Percentiles rank a stretch among this genome's conserved stretches.
phyloP scores from a whole-genome alignment of 2,329 filamentous ascomycete species.

The Lachnellula occidentalis region DNA sequence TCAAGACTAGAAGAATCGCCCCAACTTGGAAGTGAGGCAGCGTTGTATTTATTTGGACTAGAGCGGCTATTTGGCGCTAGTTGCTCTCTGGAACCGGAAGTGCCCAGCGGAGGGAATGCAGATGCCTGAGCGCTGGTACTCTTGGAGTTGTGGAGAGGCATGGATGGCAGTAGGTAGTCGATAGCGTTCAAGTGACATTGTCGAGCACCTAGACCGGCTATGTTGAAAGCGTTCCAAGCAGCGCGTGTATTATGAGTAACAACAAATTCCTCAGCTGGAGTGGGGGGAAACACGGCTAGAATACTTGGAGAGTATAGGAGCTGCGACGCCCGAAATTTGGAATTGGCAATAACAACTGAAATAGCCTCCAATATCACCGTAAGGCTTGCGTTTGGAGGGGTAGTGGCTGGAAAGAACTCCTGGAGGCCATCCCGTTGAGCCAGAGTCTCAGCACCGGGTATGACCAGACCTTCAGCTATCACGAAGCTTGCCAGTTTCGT shows the following conservation, averaged over 20 bases:
- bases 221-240: slow-evolving; percentile 48
- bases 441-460: slow-evolving; percentile 55
- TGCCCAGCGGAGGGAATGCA: slow-evolving; percentile 50
- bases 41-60: slow-evolving; percentile 16
- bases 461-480: slow-evolving; percentile 61
- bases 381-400: slow-evolving; percentile 54
- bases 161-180: slow-evolving; percentile 58
- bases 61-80: slow-evolving; percentile 24
- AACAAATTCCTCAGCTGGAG: slow-evolving; percentile 43
- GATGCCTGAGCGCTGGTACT: slow-evolving; percentile 33
- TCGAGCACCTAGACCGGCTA: slow-evolving; percentile 39
- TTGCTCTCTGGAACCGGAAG: slow-evolving; percentile 37
- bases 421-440: slow-evolving; percentile 49
- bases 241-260: slow-evolving; percentile 43
- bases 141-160: slow-evolving; percentile 40
- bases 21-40: slow-evolving; percentile 17
- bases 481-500: slow-evolving; percentile 67
- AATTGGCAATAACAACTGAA: slow-evolving; percentile 69
- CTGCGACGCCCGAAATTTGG: slow-evolving; percentile 70
- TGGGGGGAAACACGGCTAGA: slow-evolving; percentile 60
- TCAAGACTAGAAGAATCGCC: slow-evolving; percentile 15
- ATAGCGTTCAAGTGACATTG: slow-evolving; percentile 47
- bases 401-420: slow-evolving; percentile 55
- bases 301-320: slow-evolving; percentile 64
- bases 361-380: slow-evolving; percentile 72